Evolutionary conservation across 2,329 filamentous ascomycete genomes (phyloP).

Genomic region (Colletotrichum sp.): DNA sequence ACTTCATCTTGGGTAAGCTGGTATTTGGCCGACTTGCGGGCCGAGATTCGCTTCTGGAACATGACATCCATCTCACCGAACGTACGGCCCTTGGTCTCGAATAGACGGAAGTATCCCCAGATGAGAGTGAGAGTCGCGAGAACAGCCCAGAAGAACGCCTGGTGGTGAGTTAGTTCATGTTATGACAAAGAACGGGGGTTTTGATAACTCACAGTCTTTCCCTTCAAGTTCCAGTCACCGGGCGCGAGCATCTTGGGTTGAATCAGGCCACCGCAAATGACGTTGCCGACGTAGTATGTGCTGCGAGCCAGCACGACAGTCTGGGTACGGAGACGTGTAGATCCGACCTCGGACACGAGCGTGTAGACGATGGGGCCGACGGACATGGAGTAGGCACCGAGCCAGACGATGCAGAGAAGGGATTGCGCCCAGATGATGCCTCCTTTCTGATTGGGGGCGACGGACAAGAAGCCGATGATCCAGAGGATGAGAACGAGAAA

Average conservation of each 20-base stretch:
- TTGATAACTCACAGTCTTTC: conserved; percentile 35
- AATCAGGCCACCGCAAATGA: conserved; percentile 43
- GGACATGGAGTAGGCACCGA: conserved; percentile 46
- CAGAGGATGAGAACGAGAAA: conserved; percentile 44
- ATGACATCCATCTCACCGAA: conserved; percentile 51
- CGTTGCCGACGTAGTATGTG: conserved; percentile 45
- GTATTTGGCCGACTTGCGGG: conserved; percentile 42
- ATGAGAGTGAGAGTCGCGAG: conserved; percentile 39
- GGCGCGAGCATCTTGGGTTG: conserved; percentile 43
- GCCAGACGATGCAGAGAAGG: conserved; percentile 48
- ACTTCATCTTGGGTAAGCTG: conserved; percentile 39
- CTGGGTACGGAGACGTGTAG: conserved; percentile 51
- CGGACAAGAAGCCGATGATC: conserved; percentile 46
- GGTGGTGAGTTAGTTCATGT: conserved; percentile 2
- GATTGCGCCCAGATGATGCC: conserved; percentile 45
- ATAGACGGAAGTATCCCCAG: conserved; percentile 49
- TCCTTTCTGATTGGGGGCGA: conserved; percentile 37
- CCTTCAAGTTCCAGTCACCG: conserved; percentile 43
- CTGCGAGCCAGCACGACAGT: conserved; percentile 49
- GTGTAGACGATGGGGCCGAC: conserved; percentile 51
- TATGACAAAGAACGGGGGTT: not conserved
- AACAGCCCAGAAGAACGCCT: conserved; percentile 49
- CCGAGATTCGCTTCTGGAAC: conserved; percentile 42
- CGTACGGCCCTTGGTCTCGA: conserved; percentile 50
- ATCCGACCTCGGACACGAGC: conserved; percentile 47